phyloP scores from a whole-genome alignment of 2,329 filamentous ascomycete genomes.

The Epichloe scottii region DNA sequence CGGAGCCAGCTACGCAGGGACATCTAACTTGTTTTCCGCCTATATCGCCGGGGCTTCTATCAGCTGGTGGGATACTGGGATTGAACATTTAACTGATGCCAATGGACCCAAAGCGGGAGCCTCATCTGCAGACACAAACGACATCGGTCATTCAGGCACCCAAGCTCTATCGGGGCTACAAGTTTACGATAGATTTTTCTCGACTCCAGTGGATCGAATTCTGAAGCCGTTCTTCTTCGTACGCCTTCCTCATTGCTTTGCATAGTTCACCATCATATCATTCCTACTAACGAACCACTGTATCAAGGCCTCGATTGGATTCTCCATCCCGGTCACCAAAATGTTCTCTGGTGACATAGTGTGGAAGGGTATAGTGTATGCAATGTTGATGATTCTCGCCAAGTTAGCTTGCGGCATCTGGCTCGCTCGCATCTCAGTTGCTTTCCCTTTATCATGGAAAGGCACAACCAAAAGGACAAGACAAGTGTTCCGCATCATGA shows the following conservation, averaged over 20 bases:
- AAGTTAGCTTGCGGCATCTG: conserved; percentile 51
- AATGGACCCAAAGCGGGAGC: background rate
- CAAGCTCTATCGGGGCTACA: conserved; percentile 2
- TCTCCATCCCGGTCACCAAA: conserved; percentile 60
- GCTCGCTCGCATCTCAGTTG: conserved; percentile 27
- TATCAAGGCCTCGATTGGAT: conserved; percentile 45
- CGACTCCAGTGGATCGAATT: conserved; percentile 30
- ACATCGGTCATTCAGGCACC: background rate
- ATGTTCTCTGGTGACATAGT: conserved; percentile 53
- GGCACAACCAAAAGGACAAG: background rate
- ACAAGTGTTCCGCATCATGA: background rate
- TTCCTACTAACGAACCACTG: background rate
- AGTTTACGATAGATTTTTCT: conserved; percentile 29
- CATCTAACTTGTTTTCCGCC: conserved; percentile 49
- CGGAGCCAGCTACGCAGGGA: conserved; percentile 45
- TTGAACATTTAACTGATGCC: conserved; percentile 11
- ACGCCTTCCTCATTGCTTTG: background rate
- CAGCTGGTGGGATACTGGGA: conserved; percentile 44
- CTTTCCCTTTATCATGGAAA: background rate
- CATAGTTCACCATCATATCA: background rate
- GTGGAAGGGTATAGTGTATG: conserved; percentile 64
- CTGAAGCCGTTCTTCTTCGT: conserved; percentile 65
- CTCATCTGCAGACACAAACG: background rate
- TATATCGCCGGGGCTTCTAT: conserved; percentile 48
- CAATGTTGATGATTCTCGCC: conserved; percentile 53